These are phyloP conservation scores for Fusarium guadeloupense DNA, from an alignment of 2,329 filamentous ascomycete species.

Conservation along the genomic window DNA sequence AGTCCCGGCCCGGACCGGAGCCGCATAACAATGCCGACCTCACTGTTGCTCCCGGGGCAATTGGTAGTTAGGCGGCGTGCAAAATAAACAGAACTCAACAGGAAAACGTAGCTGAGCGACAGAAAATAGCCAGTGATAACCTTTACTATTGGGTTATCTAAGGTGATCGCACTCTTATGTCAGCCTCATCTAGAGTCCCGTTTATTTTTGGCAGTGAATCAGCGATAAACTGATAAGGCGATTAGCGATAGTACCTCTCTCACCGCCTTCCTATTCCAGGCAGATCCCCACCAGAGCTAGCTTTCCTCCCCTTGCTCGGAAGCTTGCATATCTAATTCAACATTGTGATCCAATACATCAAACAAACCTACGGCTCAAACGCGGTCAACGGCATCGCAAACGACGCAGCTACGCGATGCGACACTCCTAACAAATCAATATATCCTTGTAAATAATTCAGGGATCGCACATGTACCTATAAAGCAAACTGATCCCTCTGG, in stretches of 20 bases:
- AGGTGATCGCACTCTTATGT: no score
- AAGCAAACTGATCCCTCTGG: conserved; percentile 1
- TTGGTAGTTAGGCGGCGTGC: no score
- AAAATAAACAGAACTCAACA: no score
- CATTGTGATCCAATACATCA: conserved; percentile 5
- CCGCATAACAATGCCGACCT: neutral
- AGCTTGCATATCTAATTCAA: conserved; percentile 26
- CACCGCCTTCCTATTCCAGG: conserved; percentile 37
- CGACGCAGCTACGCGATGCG: conserved; percentile 11
- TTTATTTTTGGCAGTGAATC: no score
- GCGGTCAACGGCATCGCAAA: conserved; percentile 4
- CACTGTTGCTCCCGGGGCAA: neutral
- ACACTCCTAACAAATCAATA: neutral
- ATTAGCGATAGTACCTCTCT: neutral
- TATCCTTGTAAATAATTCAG: neutral
- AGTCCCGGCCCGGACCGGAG: conserved; percentile 12
- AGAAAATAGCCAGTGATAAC: no score
- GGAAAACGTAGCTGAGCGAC: no score
- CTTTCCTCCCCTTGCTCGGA: conserved; percentile 19
- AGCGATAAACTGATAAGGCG: conserved; percentile 11
- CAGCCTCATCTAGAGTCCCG: no score
- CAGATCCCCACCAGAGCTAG: conserved; percentile 32
- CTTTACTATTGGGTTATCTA: no score
- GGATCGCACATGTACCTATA: conserved; percentile 16
- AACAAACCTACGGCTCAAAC: conserved; percentile 11